A percentile compares a stretch with the other conserved stretches of the same genome.
Conservation (phyloP, 441 rosid species). For the Populus tomentosa region DNA sequence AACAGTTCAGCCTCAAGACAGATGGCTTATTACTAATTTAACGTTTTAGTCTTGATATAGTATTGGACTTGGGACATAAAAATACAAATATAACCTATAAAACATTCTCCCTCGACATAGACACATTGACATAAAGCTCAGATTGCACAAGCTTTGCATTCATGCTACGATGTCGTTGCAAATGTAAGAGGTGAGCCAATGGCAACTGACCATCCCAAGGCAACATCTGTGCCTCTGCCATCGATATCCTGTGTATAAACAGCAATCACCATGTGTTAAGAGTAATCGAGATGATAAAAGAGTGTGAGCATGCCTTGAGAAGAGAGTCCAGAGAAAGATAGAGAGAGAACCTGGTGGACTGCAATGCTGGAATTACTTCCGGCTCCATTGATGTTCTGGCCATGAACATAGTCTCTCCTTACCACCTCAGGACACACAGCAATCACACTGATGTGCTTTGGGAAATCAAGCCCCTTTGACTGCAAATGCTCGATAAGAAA, state of each 20-base stretch:
- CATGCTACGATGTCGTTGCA: constrained; percentile 67
- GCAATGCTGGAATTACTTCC: constrained; percentile 86
- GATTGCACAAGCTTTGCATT: constrained; percentile 32
- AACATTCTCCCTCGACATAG: no score
- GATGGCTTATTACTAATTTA: no score
- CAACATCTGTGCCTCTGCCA: constrained; percentile 77
- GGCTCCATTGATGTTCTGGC: constrained; percentile 84
- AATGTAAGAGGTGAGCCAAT: constrained; percentile 88
- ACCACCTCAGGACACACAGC: constrained; percentile 86
- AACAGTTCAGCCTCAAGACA: no score
- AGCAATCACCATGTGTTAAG: no score
- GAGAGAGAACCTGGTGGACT: constrained; percentile 62
- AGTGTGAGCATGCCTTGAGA: no score
- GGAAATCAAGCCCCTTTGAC: constrained; percentile 66
- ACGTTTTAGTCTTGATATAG: no score
- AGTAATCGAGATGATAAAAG: no score
- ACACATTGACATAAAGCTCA: constrained; percentile 26
- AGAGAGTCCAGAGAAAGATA: no score
- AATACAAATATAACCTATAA: no score
- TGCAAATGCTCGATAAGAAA: constrained; percentile 83
- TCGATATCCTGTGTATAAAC: constrained; percentile 57
- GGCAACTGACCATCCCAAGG: constrained; percentile 88
- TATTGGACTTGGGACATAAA: no score
- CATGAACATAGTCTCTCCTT: constrained; percentile 83
- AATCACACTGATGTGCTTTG: constrained; percentile 68